phyloP scores from a whole-genome alignment of 2,329 filamentous ascomycete genomes.

The Paradendryphiella salina region DNA sequence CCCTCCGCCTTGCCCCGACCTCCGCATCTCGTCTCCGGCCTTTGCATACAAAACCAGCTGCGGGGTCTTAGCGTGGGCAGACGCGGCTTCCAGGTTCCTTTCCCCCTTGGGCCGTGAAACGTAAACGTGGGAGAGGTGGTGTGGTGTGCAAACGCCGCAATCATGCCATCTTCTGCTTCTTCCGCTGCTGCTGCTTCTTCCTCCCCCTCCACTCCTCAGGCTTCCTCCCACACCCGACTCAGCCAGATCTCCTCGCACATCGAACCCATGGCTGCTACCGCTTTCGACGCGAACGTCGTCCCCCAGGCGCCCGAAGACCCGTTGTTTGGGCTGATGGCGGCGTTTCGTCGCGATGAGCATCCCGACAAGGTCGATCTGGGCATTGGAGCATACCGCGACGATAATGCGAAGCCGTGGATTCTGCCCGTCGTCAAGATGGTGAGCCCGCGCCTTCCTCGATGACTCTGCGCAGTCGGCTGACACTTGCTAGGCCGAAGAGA shows the following conservation, averaged over 20 bases:
- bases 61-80: slow-evolving; percentile 32
- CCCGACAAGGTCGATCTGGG: slow-evolving; percentile 90
- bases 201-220: slow-evolving; percentile 14
- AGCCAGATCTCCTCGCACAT: slow-evolving; percentile 70
- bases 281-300: slow-evolving; percentile 75
- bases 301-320: slow-evolving; percentile 93
- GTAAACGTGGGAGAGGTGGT: slow-evolving; percentile 27
- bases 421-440: slow-evolving; percentile 96
- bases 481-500: slow-evolving; percentile 76
- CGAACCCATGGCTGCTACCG: slow-evolving; percentile 63
- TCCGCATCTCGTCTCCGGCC: slow-evolving; percentile 26
- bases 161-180: slow-evolving; percentile 34
- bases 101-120: slow-evolving; percentile 32
- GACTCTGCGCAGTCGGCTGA: neutral
- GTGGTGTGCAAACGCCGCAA: slow-evolving; percentile 5
- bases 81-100: slow-evolving; percentile 17
- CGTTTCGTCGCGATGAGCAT: slow-evolving; percentile 76
- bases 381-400: slow-evolving; percentile 91
- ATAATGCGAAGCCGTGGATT: slow-evolving; percentile 96
- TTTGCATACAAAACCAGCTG: slow-evolving; percentile 17
- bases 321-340: slow-evolving; percentile 88
- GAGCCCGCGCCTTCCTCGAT: slow-evolving; percentile 32
- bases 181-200: slow-evolving; percentile 7
- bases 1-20: slow-evolving; percentile 12
- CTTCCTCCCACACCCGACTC: slow-evolving; percentile 47